These are phyloP conservation scores for Puccinia triticina DNA, from an alignment of 1,284 basidiomycete species.

Conservation along the genomic window DNA sequence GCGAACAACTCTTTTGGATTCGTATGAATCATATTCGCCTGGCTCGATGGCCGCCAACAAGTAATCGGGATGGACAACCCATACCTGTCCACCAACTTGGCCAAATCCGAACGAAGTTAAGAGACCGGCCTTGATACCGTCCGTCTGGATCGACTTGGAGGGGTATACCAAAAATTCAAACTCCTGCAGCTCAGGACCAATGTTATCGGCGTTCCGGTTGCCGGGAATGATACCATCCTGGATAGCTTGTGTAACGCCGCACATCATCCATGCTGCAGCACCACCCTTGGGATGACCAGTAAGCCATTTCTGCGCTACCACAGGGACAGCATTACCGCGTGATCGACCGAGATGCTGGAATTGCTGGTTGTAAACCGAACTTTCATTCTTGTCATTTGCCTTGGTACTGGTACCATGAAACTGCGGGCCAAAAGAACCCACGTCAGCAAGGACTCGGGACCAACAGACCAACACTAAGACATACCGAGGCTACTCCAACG, in stretches of 20 bases:
- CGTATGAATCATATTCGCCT: conserved; percentile 75
- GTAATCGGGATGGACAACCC: conserved; percentile 88
- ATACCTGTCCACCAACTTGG: conserved; percentile 91
- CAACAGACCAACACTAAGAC: conserved; percentile 58
- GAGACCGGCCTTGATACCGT: conserved; percentile 84
- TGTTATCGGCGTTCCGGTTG: conserved; percentile 87
- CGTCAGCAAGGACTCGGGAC: not conserved
- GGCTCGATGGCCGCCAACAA: conserved; percentile 80
- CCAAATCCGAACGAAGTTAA: conserved; percentile 81
- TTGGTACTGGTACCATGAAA: conserved; percentile 94
- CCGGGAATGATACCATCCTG: conserved; percentile 88
- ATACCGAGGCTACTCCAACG: conserved; percentile 65
- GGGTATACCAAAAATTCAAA: conserved; percentile 94
- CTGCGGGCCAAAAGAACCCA: conserved; percentile 63
- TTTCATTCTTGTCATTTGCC: conserved; percentile 99
- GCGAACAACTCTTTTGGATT: conserved; percentile 70
- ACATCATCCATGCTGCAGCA: conserved; percentile 95
- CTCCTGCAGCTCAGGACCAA: conserved; percentile 86
- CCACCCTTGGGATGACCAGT: conserved; percentile 90
- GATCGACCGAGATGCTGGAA: conserved; percentile 85
- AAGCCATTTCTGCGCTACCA: conserved; percentile 95
- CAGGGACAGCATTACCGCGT: conserved; percentile 89
- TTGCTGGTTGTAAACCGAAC: conserved; percentile 92
- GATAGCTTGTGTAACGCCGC: conserved; percentile 85
- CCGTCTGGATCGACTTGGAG: conserved; percentile 89